A percentile compares a stretch with the other conserved stretches of the same genome.
phyloP scores from a whole-genome alignment of 768 basidiomycete species.

The Steccherinum ochraceum region DNA sequence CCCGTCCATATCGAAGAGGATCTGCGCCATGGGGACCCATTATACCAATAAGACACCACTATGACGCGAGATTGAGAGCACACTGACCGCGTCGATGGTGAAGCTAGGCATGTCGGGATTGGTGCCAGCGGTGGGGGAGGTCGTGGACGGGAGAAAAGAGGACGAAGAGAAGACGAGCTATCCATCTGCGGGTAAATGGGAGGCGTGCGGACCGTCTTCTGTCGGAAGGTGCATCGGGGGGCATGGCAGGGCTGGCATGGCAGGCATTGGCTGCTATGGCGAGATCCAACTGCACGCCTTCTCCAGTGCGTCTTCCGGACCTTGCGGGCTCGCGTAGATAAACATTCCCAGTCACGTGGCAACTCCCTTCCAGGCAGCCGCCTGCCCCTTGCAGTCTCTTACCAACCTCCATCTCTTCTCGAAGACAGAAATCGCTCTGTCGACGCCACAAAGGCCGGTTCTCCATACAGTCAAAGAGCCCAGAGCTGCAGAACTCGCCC shows the following conservation, averaged over 20 bases:
- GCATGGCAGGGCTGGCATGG: background rate
- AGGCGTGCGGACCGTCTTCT: background rate
- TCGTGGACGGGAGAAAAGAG: background rate
- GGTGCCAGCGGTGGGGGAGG: background rate
- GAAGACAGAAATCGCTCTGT: no score
- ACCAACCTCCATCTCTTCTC: no score
- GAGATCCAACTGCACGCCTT: no score
- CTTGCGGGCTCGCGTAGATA: background rate
- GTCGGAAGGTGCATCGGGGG: background rate
- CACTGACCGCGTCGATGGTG: conserved; percentile 47
- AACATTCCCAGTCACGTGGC: no score
- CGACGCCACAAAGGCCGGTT: no score
- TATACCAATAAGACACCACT: background rate
- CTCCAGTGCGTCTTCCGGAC: background rate
- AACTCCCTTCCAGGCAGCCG: no score
- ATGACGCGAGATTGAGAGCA: background rate
- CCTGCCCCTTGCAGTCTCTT: no score
- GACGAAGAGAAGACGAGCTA: background rate
- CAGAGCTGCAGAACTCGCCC: no score
- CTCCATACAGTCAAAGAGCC: no score
- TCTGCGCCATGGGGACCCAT: conserved; percentile 25
- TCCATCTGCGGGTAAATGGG: background rate
- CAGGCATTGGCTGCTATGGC: background rate
- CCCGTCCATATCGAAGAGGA: conserved; percentile 72
- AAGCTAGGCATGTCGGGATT: conserved; percentile 26